Evolutionary conservation across 1,139 yeast genomes (phyloP).

Genomic region (Yamadazyma mexicana): DNA sequence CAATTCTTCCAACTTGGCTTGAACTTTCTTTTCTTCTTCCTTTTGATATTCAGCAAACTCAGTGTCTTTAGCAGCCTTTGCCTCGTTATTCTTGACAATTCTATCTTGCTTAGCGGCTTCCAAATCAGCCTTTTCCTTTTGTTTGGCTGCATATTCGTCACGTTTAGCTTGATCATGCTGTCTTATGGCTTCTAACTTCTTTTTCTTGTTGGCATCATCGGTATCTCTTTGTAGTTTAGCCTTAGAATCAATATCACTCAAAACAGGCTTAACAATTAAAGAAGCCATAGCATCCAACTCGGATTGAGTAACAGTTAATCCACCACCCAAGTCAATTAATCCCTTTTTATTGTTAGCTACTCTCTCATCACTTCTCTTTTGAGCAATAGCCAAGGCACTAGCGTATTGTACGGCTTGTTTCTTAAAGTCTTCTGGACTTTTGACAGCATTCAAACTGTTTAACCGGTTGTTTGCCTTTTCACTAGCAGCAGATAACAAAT

Average conservation of each 20-base stretch:
- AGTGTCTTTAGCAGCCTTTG: constrained; percentile 40
- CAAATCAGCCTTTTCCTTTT: constrained; percentile 40
- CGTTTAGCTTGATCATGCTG: constrained; percentile 49
- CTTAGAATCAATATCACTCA: constrained; percentile 69
- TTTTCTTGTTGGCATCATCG: constrained; percentile 42
- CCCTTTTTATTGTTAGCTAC: constrained; percentile 47
- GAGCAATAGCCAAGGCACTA: constrained; percentile 62
- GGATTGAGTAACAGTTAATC: constrained; percentile 69
- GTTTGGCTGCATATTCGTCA: constrained; percentile 50
- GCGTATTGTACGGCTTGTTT: constrained; percentile 47
- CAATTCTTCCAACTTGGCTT: constrained; percentile 34
- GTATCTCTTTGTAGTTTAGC: constrained; percentile 70
- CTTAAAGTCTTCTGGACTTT: constrained; percentile 35
- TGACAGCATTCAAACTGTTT: constrained; percentile 31
- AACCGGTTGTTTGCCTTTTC: constrained; percentile 57
- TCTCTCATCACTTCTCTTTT: constrained; percentile 60
- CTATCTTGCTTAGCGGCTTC: constrained; percentile 42
- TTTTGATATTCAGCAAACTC: constrained; percentile 33
- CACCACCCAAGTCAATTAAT: constrained; percentile 84
- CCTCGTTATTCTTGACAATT: constrained; percentile 37
- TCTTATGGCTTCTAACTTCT: constrained; percentile 34
- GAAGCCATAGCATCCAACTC: constrained; percentile 86
- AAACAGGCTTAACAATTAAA: constrained; percentile 80
- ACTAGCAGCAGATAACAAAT: constrained; percentile 62
- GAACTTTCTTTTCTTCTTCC: constrained; percentile 39